Evolutionary conservation across 2,329 filamentous ascomycete genomes (phyloP).

Genomic region (Botrytis elliptica): DNA sequence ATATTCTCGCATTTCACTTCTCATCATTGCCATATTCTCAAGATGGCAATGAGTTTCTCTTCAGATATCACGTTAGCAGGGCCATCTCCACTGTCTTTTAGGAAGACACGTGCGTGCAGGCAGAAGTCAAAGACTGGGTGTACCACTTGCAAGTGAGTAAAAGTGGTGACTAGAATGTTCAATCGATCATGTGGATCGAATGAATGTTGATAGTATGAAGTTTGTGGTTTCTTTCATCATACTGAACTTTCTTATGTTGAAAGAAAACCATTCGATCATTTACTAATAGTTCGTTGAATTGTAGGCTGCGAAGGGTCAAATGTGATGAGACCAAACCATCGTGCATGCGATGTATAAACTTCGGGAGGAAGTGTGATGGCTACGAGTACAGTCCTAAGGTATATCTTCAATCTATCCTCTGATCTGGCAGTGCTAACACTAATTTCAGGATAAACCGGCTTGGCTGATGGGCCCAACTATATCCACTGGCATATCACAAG

Average conservation of each 20-base stretch:
- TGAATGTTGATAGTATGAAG: conserved; percentile 4
- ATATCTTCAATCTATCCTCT: background rate
- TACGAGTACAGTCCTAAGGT: conserved; percentile 22
- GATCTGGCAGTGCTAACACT: background rate
- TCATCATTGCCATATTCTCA: conserved; percentile 18
- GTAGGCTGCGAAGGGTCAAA: conserved; percentile 21
- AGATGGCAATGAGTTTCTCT: conserved; percentile 18
- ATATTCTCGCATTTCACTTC: background rate
- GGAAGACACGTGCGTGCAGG: conserved; percentile 33
- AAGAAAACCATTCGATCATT: background rate
- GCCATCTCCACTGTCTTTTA: conserved; percentile 4
- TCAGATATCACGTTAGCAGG: conserved; percentile 8
- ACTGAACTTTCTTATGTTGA: conserved; percentile 2
- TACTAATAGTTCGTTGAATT: background rate
- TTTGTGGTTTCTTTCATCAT: conserved; percentile 22
- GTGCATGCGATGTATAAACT: conserved; percentile 20
- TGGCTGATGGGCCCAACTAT: conserved; percentile 20
- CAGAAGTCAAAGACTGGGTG: conserved; percentile 27
- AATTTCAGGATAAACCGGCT: conserved; percentile 18
- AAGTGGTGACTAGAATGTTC: background rate
- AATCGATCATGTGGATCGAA: background rate
- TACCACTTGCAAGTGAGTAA: conserved; percentile 23
- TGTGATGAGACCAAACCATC: conserved; percentile 24
- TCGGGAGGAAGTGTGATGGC: conserved; percentile 21
- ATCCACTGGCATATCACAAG: conserved; percentile 18